phyloP scores from a whole-genome alignment of 495 filamentous ascomycete species.

The Pseudomonodictys pantanalensis region DNA sequence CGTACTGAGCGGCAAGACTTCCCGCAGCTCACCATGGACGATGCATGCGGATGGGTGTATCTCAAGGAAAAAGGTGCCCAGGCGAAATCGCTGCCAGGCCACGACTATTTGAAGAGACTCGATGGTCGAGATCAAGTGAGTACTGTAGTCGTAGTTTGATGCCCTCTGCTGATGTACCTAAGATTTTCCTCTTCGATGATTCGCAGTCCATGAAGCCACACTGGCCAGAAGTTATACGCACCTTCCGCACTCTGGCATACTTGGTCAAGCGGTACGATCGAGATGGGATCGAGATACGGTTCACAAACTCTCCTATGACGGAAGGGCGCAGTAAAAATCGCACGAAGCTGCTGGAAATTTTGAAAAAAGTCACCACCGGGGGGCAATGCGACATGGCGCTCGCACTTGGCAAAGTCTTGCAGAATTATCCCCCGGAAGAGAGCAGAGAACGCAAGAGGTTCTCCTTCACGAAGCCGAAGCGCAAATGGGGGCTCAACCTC shows the following conservation, averaged over 20 bases:
- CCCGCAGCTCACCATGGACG: background rate
- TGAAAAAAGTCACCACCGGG: constrained; percentile 5
- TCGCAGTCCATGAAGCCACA: constrained; percentile 40
- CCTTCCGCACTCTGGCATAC: constrained; percentile 37
- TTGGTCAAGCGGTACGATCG: constrained; percentile 38
- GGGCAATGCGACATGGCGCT: constrained; percentile 4
- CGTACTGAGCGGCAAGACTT: no score
- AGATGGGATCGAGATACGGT: constrained; percentile 42
- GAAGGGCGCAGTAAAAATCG: constrained; percentile 16
- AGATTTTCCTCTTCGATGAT: constrained; percentile 48
- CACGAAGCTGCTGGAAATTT: constrained; percentile 10
- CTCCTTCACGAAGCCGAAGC: background rate
- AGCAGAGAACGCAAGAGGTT: constrained; percentile 8
- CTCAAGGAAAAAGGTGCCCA: background rate
- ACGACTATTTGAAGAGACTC: background rate
- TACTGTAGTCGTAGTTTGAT: background rate
- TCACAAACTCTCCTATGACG: constrained; percentile 32
- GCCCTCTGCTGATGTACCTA: background rate
- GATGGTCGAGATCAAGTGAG: constrained; percentile 12
- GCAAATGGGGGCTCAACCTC: constrained; percentile 35
- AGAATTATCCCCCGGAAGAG: background rate
- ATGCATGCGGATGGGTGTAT: background rate
- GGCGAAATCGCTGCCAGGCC: background rate
- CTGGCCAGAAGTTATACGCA: constrained; percentile 27
- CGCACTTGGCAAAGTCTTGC: background rate